Conservation (phyloP, 352 stramenopile genomes). For the Globisporangium nodosum region DNA sequence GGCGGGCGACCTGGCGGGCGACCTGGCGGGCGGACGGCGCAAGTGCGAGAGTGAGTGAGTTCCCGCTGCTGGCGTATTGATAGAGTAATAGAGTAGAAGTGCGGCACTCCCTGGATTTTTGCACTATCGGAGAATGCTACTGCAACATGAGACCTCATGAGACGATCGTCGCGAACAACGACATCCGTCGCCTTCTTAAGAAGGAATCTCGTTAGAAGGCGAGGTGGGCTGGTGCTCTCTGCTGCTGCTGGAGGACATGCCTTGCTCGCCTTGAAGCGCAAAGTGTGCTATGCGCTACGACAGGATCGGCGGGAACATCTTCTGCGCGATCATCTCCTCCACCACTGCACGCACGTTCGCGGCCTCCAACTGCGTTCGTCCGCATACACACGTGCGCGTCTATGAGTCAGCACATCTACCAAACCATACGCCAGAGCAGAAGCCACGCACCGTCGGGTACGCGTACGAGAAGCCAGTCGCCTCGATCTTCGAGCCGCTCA, state of each 20-base stretch:
- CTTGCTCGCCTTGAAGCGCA: too few relatives aligned
- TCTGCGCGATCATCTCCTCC: conserved; percentile 71
- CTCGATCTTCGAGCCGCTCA: conserved; percentile 74
- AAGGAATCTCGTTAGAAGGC: too few relatives aligned
- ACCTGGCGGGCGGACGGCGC: neutral
- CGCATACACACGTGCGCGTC: neutral
- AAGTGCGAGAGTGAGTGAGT: neutral
- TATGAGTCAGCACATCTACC: neutral
- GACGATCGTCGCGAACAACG: neutral
- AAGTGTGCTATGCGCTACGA: conserved; percentile 13
- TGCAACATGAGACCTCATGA: neutral
- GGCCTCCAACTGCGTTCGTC: conserved; percentile 34
- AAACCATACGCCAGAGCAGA: neutral
- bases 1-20: too few relatives aligned
- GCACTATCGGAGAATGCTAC: neutral
- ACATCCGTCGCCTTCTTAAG: too few relatives aligned
- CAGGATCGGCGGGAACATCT: conserved; percentile 77
- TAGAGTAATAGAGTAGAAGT: neutral
- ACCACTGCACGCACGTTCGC: conserved; percentile 55
- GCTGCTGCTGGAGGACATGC: too few relatives aligned
- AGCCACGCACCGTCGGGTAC: conserved; percentile 46
- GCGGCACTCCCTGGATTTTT: neutral
- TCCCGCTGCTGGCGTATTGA: neutral
- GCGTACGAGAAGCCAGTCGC: conserved; percentile 69
- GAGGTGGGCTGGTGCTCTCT: too few relatives aligned